These are phyloP conservation scores for Chenopodium formosanum DNA, from an alignment of 148 eudicot genomes.

Conservation along the genomic window DNA sequence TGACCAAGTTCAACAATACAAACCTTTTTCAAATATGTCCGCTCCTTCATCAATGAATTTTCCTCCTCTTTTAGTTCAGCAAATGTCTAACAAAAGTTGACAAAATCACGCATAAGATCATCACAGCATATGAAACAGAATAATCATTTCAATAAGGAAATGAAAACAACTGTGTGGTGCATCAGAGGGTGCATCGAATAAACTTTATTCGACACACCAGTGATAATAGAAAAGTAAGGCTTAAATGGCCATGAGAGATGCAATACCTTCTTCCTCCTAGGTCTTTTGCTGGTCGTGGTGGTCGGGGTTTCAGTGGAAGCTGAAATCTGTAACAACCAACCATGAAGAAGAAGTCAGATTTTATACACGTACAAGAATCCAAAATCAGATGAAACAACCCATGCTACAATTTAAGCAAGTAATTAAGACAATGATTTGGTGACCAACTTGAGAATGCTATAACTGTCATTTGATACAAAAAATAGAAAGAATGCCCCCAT, in stretches of 20 bases:
- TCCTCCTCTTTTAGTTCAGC: slow-evolving; percentile 65
- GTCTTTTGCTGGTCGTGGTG: slow-evolving; percentile 35
- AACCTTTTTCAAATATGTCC: slow-evolving; percentile 31
- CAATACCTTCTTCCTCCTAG: slow-evolving; percentile 58
- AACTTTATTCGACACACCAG: too few relatives aligned
- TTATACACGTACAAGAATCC: background rate
- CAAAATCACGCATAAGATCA: background rate
- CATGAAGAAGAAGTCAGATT: slow-evolving; percentile 9
- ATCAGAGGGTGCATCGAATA: too few relatives aligned
- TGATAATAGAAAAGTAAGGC: too few relatives aligned
- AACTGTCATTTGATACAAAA: background rate
- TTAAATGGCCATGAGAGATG: background rate
- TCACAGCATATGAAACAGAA: background rate
- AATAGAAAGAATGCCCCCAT: background rate
- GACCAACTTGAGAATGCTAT: background rate
- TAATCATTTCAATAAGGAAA: background rate
- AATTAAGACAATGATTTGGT: slow-evolving; percentile 1
- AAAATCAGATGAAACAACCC: background rate
- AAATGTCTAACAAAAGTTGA: slow-evolving; percentile 41
- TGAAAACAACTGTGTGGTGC: background rate
- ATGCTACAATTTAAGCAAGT: background rate
- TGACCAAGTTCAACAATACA: background rate
- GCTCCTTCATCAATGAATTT: slow-evolving; percentile 47
- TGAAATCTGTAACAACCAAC: slow-evolving; percentile 36
- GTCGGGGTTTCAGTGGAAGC: slow-evolving; percentile 30